These are phyloP conservation scores for Phaffomyces antillensis DNA, from an alignment of 805 yeast genomes.

Conservation along the genomic window DNA sequence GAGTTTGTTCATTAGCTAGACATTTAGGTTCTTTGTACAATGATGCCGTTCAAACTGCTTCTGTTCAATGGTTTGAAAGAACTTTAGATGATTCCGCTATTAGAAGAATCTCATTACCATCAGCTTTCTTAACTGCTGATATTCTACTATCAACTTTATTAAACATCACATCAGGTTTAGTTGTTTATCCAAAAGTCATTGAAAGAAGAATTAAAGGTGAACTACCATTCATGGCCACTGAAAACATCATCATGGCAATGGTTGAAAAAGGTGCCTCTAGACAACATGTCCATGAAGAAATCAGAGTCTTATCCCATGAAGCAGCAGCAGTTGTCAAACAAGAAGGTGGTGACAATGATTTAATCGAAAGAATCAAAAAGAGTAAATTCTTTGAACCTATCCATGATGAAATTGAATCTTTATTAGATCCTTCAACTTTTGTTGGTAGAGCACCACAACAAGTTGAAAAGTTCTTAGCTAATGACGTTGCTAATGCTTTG, in stretches of 20 bases:
- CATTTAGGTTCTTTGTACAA: conserved; percentile 86
- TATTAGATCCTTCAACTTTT: conserved; percentile 88
- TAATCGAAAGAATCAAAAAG: conserved; percentile 77
- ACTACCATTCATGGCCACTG: conserved; percentile 99
- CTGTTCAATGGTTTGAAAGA: conserved; percentile 99
- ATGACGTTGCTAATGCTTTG: conserved; percentile 80
- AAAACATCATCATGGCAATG: conserved; percentile 99
- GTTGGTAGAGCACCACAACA: conserved; percentile 99
- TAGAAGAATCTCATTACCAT: conserved; percentile 93
- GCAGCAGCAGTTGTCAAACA: conserved; percentile 97
- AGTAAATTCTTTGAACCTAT: conserved; percentile 84
- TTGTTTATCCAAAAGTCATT: conserved; percentile 97
- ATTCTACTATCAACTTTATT: conserved; percentile 81
- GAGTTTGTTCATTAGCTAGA: conserved; percentile 97
- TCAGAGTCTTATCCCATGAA: conserved; percentile 93
- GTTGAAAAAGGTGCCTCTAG: conserved; percentile 96
- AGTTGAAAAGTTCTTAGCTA: conserved; percentile 84
- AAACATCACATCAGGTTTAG: conserved; percentile 91
- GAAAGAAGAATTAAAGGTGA: conserved; percentile 93
- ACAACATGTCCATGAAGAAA: conserved; percentile 97
- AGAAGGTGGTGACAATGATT: conserved; percentile 97
- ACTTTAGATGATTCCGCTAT: conserved; percentile 97
- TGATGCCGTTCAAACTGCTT: conserved; percentile 94
- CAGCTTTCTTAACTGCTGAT: conserved; percentile 95
- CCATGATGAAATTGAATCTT: conserved; percentile 70